phyloP scores from a whole-genome alignment of 1,284 basidiomycete species.

The Ustilago tritici region DNA sequence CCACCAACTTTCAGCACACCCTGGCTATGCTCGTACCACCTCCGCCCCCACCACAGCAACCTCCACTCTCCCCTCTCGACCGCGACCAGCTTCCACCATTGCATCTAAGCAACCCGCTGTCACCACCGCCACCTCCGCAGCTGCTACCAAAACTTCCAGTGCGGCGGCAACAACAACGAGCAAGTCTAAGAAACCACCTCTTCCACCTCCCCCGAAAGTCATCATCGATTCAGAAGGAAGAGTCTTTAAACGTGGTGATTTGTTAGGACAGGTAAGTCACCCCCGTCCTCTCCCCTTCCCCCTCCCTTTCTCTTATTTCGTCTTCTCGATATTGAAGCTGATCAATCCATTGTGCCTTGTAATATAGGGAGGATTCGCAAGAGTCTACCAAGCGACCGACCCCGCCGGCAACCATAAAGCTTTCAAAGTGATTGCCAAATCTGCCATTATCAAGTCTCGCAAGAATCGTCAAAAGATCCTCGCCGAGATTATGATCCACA shows the following conservation, averaged over 20 bases:
- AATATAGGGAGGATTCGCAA: conserved; percentile 68
- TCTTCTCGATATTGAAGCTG: not conserved
- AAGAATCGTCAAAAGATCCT: conserved; percentile 78
- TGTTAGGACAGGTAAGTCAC: conserved; percentile 59
- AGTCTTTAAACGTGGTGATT: conserved; percentile 54
- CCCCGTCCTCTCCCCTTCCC: not conserved
- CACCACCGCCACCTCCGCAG: conserved; percentile 17
- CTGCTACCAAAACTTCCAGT: conserved; percentile 13
- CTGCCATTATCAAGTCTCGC: conserved; percentile 69
- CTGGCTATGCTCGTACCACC: conserved; percentile 36
- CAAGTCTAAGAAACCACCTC: conserved; percentile 58
- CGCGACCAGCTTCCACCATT: conserved; percentile 31
- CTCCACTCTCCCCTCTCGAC: conserved; percentile 27
- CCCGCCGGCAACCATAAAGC: conserved; percentile 68
- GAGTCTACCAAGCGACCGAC: conserved; percentile 68
- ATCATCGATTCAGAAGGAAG: conserved; percentile 61
- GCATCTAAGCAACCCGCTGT: conserved; percentile 17
- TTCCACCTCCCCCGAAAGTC: conserved; percentile 62
- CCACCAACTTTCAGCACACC: conserved; percentile 36
- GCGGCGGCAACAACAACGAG: not conserved
- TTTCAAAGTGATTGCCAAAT: conserved; percentile 71
- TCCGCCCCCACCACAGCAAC: conserved; percentile 13
- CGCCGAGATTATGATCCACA: conserved; percentile 98
- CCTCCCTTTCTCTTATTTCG: not conserved
- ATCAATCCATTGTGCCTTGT: not conserved